Conservation (phyloP, 495 filamentous ascomycete genomes). For the Xylaria palmicola region DNA sequence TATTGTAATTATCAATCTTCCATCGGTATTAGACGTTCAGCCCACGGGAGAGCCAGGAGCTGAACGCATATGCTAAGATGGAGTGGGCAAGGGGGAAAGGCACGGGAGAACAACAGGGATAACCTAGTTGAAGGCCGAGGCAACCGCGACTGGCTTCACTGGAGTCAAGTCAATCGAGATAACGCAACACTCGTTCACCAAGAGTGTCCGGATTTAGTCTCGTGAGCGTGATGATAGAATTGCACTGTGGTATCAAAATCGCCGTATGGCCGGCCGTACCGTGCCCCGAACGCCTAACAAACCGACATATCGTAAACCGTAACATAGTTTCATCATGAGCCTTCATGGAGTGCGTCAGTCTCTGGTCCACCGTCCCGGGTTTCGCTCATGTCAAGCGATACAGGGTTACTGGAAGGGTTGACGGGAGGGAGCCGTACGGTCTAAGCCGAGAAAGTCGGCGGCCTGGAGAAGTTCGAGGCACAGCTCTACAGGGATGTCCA, state of each 20-base stretch:
- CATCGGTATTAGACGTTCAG: slow-evolving; percentile 78
- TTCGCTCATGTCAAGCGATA: neutral
- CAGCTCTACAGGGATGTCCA: slow-evolving; percentile 77
- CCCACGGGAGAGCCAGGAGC: slow-evolving; percentile 55
- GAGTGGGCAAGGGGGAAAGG: slow-evolving; percentile 10
- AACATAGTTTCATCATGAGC: neutral
- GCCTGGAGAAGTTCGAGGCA: slow-evolving; percentile 81
- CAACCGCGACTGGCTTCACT: too few species aligned
- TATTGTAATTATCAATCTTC: slow-evolving; percentile 50
- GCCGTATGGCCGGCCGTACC: neutral
- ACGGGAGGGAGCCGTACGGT: slow-evolving; percentile 29
- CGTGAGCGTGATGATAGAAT: neutral
- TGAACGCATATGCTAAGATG: slow-evolving; percentile 73
- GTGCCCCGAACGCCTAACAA: neutral
- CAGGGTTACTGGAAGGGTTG: neutral
- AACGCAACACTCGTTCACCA: too few species aligned
- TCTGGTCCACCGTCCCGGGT: too few species aligned
- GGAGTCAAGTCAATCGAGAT: too few species aligned
- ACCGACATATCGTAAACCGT: neutral
- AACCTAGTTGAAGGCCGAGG: neutral
- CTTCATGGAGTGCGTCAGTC: too few species aligned
- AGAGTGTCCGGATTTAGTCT: too few species aligned
- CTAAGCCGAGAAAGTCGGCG: slow-evolving; percentile 63
- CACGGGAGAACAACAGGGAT: neutral
- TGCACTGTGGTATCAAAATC: slow-evolving; percentile 4